Evolutionary conservation across 805 yeast genomes (phyloP), one percentile per base, ranked within the genome.

Genomic region (Tetrapisispora pingtungensis): DNA sequence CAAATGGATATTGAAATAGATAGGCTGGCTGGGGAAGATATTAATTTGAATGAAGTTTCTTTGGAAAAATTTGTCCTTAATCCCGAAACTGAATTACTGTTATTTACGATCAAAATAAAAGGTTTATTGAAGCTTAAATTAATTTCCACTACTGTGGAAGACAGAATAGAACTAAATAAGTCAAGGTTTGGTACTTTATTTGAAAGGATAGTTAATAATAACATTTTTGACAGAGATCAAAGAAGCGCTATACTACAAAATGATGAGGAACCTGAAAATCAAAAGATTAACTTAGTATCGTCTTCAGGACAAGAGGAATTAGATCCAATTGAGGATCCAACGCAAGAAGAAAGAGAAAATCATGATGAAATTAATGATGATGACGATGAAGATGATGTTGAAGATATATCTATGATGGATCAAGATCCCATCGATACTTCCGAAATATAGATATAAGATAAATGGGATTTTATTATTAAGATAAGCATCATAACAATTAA

Each of bases 71-170:
- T 40, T 15, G 40, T 51, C 6, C 40, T 40, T 3, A 50, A 47
- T 18, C 40, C 46, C 14, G 64, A 59, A 42, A 54, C 49, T 27
- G 54, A 55, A 17, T 46, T 62, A 12, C 39, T 56, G 6, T 7
- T 62, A 10, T 61, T 46, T 36, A 53, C 58, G 2, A 52, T 62
- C 7, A 62, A 62, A 47, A 41, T 62, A 37, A 61, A 54, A 40
- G 58, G 60, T 3, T 43, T 60, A 18, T 41, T 48, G 31, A 57
- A 55, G 38, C 40, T 62, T 15, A 53, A 50, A 1, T n/a, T 58
- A 4, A 17, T 59, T 7, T 35, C 49, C 4, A 48, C 39, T 3
- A 49, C 37, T 8, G 24, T 55, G n/a, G 38, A 39, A 4, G 34
- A 44, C 1, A 52, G 65, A 39, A 40, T 61, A 8, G 39, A 46